Percentiles rank a stretch among this genome's conserved stretches.
phyloP scores from a whole-genome alignment of 2,329 filamentous ascomycete genomes.

The Tolypocladium ovalisporum region DNA sequence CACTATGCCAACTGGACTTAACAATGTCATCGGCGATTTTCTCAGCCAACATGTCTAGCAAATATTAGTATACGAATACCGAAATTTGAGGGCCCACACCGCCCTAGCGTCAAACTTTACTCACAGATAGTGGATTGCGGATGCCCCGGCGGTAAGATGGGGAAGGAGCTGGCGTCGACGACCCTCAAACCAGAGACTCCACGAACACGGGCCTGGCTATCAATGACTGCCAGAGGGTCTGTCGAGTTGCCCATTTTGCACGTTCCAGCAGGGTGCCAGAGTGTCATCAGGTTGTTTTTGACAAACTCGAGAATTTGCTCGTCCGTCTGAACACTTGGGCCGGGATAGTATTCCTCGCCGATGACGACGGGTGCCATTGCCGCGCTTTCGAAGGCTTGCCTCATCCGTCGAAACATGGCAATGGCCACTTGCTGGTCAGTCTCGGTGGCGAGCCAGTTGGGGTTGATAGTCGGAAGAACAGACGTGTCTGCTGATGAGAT shows the following conservation, averaged over 20 bases:
- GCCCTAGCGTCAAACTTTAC: background rate
- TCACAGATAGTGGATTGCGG: background rate
- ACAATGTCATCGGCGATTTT: background rate
- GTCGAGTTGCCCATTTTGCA: slow-evolving; percentile 38
- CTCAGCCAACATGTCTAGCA: background rate
- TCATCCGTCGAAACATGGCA: slow-evolving; percentile 27
- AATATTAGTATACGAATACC: background rate
- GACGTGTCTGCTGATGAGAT: slow-evolving; percentile 21
- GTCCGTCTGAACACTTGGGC: slow-evolving; percentile 4
- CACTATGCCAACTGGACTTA: background rate
- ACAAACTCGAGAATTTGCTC: slow-evolving; percentile 10
- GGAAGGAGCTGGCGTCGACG: background rate
- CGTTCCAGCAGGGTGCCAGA: slow-evolving; percentile 38
- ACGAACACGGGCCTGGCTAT: background rate
- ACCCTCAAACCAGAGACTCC: background rate
- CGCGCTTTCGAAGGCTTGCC: slow-evolving; percentile 14
- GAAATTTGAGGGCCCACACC: background rate
- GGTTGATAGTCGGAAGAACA: slow-evolving; percentile 28
- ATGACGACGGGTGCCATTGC: background rate
- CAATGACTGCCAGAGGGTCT: slow-evolving; percentile 18
- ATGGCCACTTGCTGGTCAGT: slow-evolving; percentile 32
- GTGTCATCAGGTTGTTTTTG: slow-evolving; percentile 34
- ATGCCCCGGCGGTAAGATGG: background rate
- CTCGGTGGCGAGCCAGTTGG: slow-evolving; percentile 30
- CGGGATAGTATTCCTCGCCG: background rate